These are phyloP conservation scores for Alternaria metachromatica DNA, from an alignment of 2,329 filamentous ascomycete species.

Conservation along the genomic window DNA sequence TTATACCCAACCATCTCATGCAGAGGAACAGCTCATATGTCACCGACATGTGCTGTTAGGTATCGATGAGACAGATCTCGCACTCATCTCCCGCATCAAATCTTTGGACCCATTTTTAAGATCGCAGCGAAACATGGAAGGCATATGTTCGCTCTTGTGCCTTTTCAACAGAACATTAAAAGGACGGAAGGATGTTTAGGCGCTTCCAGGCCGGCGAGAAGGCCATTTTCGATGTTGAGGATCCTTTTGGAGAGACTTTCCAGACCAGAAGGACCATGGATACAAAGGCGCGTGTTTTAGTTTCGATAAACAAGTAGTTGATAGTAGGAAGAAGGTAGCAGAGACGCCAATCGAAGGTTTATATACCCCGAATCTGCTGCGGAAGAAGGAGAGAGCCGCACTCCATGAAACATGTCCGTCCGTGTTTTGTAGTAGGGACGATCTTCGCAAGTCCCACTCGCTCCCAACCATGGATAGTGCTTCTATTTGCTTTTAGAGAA, in stretches of 20 bases:
- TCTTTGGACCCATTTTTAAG: rapidly evolving
- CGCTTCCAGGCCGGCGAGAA: background rate
- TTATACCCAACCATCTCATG: background rate
- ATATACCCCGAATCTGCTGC: background rate
- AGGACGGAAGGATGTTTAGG: rapidly evolving
- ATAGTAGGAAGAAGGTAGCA: background rate
- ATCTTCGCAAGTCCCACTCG: background rate
- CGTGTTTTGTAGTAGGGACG: background rate
- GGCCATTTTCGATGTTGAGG: background rate
- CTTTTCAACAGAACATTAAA: background rate
- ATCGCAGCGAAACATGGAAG: background rate
- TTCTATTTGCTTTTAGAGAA: background rate
- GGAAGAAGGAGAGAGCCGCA: background rate
- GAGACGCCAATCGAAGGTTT: background rate
- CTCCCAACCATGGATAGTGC: background rate
- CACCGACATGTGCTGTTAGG: background rate
- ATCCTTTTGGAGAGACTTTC: background rate
- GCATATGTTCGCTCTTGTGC: background rate
- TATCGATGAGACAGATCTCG: background rate
- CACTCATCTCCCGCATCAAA: background rate
- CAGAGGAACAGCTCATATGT: background rate
- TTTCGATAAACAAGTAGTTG: too few species aligned
- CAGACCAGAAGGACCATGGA: background rate
- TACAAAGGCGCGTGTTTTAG: too few species aligned
- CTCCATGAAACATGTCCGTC: background rate